A percentile compares a stretch with the other conserved stretches of the same genome.
Evolutionary conservation across 2,329 filamentous ascomycete genomes (phyloP).

Genomic region (Thelonectria rubi): DNA sequence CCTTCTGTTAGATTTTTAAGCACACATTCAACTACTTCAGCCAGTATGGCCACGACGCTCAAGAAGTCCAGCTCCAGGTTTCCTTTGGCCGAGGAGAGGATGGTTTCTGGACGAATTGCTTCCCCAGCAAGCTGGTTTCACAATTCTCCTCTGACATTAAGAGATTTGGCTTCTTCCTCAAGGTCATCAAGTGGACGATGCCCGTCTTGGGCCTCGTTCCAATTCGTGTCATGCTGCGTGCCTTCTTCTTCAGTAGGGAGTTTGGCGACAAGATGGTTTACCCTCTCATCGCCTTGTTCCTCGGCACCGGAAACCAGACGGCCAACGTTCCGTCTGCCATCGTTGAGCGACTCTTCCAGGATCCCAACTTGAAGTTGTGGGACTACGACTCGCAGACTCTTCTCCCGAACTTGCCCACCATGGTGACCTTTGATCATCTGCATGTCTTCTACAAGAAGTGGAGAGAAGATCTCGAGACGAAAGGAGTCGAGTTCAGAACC

Average conservation of each 20-base stretch:
- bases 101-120: conserved; percentile 73
- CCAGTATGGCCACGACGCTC: conserved; percentile 62
- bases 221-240: conserved; percentile 70
- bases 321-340: conserved; percentile 76
- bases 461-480: conserved; percentile 61
- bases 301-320: conserved; percentile 79
- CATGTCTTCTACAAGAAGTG: conserved; percentile 69
- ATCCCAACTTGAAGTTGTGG: conserved; percentile 68
- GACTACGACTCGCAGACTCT: conserved; percentile 64
- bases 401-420: conserved; percentile 67
- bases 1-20: conserved; percentile 64
- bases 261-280: conserved; percentile 77
- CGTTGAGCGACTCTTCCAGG: conserved; percentile 67
- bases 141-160: conserved; percentile 59
- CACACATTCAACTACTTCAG: conserved; percentile 73
- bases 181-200: conserved; percentile 67
- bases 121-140: conserved; percentile 66
- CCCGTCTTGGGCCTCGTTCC: conserved; percentile 67
- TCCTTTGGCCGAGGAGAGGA: conserved; percentile 68
- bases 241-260: conserved; percentile 74
- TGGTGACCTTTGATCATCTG: conserved; percentile 73
- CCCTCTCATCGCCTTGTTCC: conserved; percentile 76
- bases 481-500: conserved; percentile 65
- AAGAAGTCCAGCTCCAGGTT: conserved; percentile 68
- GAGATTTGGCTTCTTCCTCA: conserved; percentile 30